Base-by-base conservation (phyloP, 2,329 filamentous ascomycete genomes). In the Geoglossum cookeanum region DNA sequence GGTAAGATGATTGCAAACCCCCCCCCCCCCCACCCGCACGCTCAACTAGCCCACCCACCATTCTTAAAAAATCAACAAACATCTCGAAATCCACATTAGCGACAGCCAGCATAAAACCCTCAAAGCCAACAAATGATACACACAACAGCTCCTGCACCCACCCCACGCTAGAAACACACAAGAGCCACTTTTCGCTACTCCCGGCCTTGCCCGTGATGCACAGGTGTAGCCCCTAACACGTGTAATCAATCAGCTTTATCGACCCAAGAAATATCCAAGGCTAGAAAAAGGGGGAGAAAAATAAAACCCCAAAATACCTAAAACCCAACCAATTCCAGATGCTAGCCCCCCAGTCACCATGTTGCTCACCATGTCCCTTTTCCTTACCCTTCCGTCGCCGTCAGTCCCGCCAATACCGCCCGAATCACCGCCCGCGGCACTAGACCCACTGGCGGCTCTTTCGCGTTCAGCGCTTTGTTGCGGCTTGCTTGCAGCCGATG, bases 251-350 rank as follows among this genome's bases (percentile, higher is more conserved):
- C 30, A 17, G 44, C 11, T 27, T 5, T 11, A 9, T 7, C 11
- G 8, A 9, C n/a, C 39, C 22, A 45, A 11, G 4, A 42, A n/a
- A 8, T 42, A 45, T 45, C 30, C 37, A 9, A 45, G 17, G n/a
- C 27, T 30, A 7, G 4, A 8, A 15, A 13, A 32, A 11, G 22
- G 22, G 22, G 22, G 22, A 2, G 22, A 2, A 2, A 22, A 22
- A 22, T 1, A 22, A 22, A 22, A 22, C 2, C 1, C 2, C 9
- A 15, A 30, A 56, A 71, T 72, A 66, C 80, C 80, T 57, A 84
- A 65, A 58, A 83, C 77, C 80, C 80, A 84, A 7, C 80, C 80
- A 63, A 84, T 70, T 8, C 80, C 80, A 65, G 74, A 79, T 6
- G 78, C 78, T 64, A 83, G 66, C 5, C 78, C 78, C 1, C 78